These are phyloP conservation scores for Phytophthora cajani DNA, from an alignment of 352 stramenopile genomes.

Conservation along the genomic window DNA sequence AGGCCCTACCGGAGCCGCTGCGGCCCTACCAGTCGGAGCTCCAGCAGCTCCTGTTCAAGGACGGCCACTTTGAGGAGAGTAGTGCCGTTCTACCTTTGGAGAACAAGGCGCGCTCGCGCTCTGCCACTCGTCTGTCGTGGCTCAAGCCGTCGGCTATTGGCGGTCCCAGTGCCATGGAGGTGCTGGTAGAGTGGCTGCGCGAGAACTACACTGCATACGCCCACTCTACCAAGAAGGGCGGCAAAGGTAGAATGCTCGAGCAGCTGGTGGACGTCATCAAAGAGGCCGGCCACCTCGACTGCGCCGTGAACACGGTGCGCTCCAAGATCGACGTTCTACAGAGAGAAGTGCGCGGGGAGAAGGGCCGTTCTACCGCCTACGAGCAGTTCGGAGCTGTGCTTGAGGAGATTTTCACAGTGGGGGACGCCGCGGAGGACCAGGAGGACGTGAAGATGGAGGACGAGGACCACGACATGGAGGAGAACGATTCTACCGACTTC, in stretches of 20 bases:
- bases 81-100: not conserved
- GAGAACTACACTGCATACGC: conserved; percentile 29
- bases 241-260: conserved; percentile 33
- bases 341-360: conserved; percentile 32
- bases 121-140: conserved; percentile 28
- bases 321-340: conserved; percentile 38
- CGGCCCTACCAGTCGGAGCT: conserved; percentile 19
- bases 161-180: conserved; percentile 32
- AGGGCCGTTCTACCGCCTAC: conserved; percentile 29
- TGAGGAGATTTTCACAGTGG: conserved; percentile 41
- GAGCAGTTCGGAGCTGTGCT: conserved; percentile 39
- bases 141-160: conserved; percentile 27
- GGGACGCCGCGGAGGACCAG: conserved; percentile 24
- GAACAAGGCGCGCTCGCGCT: not conserved
- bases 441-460: conserved; percentile 12
- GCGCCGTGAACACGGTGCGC: conserved; percentile 31
- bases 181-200: conserved; percentile 35
- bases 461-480: not conserved
- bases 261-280: conserved; percentile 31
- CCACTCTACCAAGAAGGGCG: conserved; percentile 18
- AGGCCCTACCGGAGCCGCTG: conserved; percentile 15
- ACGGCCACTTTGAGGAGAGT: not conserved
- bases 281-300: conserved; percentile 27
- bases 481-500: not conserved
- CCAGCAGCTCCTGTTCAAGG: conserved; percentile 20